Evolutionary conservation across 345 rosid genomes (phyloP).

Genomic region (Syzygium aromaticum): DNA sequence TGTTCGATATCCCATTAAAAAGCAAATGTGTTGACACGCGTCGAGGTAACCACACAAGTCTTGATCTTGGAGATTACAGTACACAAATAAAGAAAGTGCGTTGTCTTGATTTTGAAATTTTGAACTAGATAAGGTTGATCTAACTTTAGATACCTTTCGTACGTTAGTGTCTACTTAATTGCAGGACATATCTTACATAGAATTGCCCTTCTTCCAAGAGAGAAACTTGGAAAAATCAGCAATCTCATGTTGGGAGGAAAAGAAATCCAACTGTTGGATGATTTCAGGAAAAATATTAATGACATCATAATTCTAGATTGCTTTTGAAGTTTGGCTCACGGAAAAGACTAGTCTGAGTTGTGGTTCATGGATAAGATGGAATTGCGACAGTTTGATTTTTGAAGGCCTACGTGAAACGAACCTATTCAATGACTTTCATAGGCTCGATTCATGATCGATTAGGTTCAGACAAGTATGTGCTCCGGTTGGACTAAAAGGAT

Average conservation of each 20-base stretch:
- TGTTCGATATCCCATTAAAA: background rate
- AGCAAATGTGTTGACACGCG: accelerated
- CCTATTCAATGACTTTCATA: accelerated
- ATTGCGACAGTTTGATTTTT: accelerated
- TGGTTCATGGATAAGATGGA: background rate
- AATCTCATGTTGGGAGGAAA: background rate
- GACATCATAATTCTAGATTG: background rate
- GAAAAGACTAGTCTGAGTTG: background rate
- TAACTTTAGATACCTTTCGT: background rate
- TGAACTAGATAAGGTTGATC: background rate
- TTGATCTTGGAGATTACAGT: background rate
- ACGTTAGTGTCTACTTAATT: background rate
- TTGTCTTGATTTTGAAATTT: background rate
- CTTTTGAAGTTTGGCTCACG: background rate
- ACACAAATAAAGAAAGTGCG: background rate
- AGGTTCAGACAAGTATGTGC: background rate
- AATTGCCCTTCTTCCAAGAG: background rate
- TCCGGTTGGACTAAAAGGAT: no score
- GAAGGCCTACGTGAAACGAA: background rate
- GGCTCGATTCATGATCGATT: background rate
- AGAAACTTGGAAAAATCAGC: background rate
- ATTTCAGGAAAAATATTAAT: background rate
- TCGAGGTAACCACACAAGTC: background rate
- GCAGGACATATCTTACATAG: background rate
- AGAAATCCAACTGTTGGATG: background rate